Evolutionary conservation across 257 asterid species (phyloP).

Genomic region (Nicotiana knightiana): DNA sequence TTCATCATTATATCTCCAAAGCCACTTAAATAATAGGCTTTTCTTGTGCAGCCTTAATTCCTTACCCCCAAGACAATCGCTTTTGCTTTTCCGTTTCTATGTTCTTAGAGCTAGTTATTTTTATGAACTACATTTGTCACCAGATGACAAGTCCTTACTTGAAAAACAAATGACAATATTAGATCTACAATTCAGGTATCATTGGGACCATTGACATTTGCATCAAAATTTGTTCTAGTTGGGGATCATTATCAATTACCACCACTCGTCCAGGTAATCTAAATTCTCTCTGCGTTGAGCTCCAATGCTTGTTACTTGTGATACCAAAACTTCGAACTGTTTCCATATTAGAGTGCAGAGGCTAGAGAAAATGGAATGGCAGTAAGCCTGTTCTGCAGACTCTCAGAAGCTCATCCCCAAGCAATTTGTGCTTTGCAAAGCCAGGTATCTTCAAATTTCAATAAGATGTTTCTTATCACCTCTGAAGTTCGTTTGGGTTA

Average conservation of each 20-base stretch:
- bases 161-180: slow-evolving; percentile 9
- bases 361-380: slow-evolving; percentile 94
- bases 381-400: slow-evolving; percentile 84
- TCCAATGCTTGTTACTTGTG: slow-evolving; percentile 18
- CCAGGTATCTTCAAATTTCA: slow-evolving; percentile 53
- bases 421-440: slow-evolving; percentile 86
- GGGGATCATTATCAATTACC: slow-evolving; percentile 99
- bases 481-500: neutral
- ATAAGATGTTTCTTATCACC: slow-evolving; percentile 1
- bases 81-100: neutral
- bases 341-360: slow-evolving; percentile 65
- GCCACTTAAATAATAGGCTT: too few relatives aligned
- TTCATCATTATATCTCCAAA: too few relatives aligned
- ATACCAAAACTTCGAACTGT: slow-evolving; percentile 17
- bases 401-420: slow-evolving; percentile 97
- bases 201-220: slow-evolving; percentile 82
- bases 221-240: slow-evolving; percentile 91
- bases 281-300: slow-evolving; percentile 2
- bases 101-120: neutral
- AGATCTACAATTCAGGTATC: slow-evolving; percentile 52
- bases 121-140: neutral
- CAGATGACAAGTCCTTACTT: neutral
- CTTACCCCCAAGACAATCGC: too few relatives aligned
- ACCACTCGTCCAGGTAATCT: slow-evolving; percentile 90
- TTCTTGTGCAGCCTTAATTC: too few relatives aligned